These are phyloP conservation scores for Vishniacozyma victoriae DNA, from an alignment of 768 basidiomycete genomes.

Conservation along the genomic window DNA sequence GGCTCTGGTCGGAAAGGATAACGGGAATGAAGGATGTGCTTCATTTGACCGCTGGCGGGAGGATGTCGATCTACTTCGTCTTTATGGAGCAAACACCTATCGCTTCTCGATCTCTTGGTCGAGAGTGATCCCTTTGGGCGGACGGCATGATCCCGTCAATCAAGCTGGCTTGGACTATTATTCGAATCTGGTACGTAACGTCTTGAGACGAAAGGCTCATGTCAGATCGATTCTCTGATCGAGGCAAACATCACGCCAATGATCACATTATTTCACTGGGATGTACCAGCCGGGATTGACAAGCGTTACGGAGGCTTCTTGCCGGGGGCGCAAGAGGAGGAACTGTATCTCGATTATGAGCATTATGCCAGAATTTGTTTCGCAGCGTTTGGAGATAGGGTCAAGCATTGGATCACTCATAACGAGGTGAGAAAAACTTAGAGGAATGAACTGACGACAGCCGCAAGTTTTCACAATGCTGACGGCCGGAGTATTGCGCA, in stretches of 20 bases:
- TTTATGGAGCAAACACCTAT: constrained; percentile 28
- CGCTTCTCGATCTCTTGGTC: constrained; percentile 33
- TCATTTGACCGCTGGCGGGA: constrained; percentile 29
- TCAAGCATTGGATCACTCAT: constrained; percentile 40
- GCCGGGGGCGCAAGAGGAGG: too few relatives aligned
- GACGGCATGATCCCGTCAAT: constrained; percentile 22
- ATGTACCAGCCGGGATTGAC: constrained; percentile 24
- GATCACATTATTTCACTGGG: constrained; percentile 39
- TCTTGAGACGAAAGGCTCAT: too few relatives aligned
- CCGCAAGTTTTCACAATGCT: too few relatives aligned
- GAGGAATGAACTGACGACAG: too few relatives aligned
- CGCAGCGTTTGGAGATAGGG: constrained; percentile 32
- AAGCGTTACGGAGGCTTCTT: constrained; percentile 25
- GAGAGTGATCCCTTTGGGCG: constrained; percentile 26
- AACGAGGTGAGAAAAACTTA: constrained; percentile 40
- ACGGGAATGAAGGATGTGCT: constrained; percentile 24
- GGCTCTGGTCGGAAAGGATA: constrained; percentile 16
- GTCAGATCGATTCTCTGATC: constrained; percentile 29
- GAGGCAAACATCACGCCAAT: constrained; percentile 24
- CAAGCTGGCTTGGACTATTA: constrained; percentile 27
- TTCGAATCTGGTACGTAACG: constrained; percentile 14
- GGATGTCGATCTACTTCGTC: constrained; percentile 32
- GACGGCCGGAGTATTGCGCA: constrained; percentile 27
- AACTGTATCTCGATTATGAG: constrained; percentile 25
- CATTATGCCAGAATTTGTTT: constrained; percentile 23